These are phyloP conservation scores for Nannochloris sp. DNA, from an alignment of 139 green algal species.

Conservation along the genomic window DNA sequence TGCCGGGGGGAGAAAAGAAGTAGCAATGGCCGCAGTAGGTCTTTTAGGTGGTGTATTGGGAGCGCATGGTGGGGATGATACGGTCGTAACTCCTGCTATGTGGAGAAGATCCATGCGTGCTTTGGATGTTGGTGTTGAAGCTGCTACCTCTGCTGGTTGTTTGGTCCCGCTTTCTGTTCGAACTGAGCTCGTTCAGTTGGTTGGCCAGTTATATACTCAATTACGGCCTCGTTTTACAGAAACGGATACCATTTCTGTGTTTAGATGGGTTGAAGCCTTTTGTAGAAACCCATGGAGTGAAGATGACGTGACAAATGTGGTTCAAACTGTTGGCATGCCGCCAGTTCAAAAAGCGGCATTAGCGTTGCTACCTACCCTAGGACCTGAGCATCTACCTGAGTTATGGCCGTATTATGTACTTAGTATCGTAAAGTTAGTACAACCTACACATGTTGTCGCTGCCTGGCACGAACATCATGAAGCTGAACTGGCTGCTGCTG, in stretches of 20 bases:
- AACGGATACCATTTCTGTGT: slow-evolving; percentile 38
- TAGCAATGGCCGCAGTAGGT: slow-evolving; percentile 48
- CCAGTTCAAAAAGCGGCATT: slow-evolving; percentile 69
- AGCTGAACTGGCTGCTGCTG: slow-evolving; percentile 8
- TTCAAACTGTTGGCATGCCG: slow-evolving; percentile 26
- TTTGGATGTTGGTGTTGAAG: slow-evolving; percentile 52
- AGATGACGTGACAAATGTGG: slow-evolving; percentile 41
- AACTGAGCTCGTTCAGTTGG: slow-evolving; percentile 49
- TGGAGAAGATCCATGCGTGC: slow-evolving; percentile 51
- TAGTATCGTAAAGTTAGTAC: slow-evolving; percentile 27
- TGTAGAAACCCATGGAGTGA: slow-evolving; percentile 47
- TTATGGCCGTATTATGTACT: slow-evolving; percentile 44
- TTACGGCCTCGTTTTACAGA: slow-evolving; percentile 32
- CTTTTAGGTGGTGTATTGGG: slow-evolving; percentile 48
- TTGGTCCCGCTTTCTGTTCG: slow-evolving; percentile 45
- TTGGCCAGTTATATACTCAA: slow-evolving; percentile 35
- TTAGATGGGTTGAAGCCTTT: slow-evolving; percentile 64
- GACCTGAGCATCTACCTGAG: slow-evolving; percentile 41
- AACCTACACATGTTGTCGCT: slow-evolving; percentile 24
- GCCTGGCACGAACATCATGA: slow-evolving; percentile 14
- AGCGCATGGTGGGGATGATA: slow-evolving; percentile 1
- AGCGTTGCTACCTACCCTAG: slow-evolving; percentile 43
- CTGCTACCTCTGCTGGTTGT: slow-evolving; percentile 45
- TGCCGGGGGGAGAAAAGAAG: slow-evolving; percentile 56
- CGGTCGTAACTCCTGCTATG: slow-evolving; percentile 12